These are phyloP conservation scores for Nigrograna mackinnonii DNA, from an alignment of 2,329 filamentous ascomycete species.

Conservation along the genomic window DNA sequence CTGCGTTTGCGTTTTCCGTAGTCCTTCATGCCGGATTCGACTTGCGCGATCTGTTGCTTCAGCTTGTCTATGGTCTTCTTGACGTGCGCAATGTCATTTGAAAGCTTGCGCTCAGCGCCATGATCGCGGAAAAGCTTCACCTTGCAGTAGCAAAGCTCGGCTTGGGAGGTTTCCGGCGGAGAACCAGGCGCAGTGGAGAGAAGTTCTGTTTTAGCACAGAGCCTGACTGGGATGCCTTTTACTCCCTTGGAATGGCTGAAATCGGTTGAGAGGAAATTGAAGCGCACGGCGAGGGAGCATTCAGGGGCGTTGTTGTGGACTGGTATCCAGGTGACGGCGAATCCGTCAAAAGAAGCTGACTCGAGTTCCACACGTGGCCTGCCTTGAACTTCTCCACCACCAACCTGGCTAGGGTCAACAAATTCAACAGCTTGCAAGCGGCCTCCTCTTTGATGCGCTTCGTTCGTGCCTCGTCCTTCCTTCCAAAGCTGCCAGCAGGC, in stretches of 20 bases:
- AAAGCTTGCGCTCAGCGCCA: slow-evolving; percentile 90
- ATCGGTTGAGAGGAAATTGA: slow-evolving; percentile 98
- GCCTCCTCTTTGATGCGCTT: slow-evolving; percentile 90
- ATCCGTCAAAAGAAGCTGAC: slow-evolving; percentile 84
- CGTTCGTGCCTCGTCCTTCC: slow-evolving; percentile 91
- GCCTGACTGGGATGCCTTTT: slow-evolving; percentile 91
- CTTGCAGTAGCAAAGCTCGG: slow-evolving; percentile 91
- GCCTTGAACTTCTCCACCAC: slow-evolving; percentile 53
- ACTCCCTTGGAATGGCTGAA: slow-evolving; percentile 99
- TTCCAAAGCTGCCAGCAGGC: slow-evolving; percentile 94
- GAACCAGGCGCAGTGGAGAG: slow-evolving; percentile 57
- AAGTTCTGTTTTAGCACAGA: slow-evolving; percentile 87
- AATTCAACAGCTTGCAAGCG: slow-evolving; percentile 95
- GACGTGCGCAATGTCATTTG: slow-evolving; percentile 91
- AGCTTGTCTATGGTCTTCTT: slow-evolving; percentile 97
- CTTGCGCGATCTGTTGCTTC: slow-evolving; percentile 87
- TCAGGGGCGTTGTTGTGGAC: slow-evolving; percentile 68
- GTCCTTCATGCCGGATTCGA: slow-evolving; percentile 63
- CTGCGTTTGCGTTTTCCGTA: slow-evolving; percentile 65
- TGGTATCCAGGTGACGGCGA: slow-evolving; percentile 87
- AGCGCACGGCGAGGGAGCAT: slow-evolving; percentile 86
- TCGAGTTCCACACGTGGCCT: slow-evolving; percentile 54
- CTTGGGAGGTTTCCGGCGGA: slow-evolving; percentile 43
- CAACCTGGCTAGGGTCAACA: slow-evolving; percentile 67
- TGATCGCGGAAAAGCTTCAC: slow-evolving; percentile 97